These are phyloP conservation scores for Diophrys sp. DNA, from an alignment of 73 alveolate genomes.

Conservation along the genomic window DNA sequence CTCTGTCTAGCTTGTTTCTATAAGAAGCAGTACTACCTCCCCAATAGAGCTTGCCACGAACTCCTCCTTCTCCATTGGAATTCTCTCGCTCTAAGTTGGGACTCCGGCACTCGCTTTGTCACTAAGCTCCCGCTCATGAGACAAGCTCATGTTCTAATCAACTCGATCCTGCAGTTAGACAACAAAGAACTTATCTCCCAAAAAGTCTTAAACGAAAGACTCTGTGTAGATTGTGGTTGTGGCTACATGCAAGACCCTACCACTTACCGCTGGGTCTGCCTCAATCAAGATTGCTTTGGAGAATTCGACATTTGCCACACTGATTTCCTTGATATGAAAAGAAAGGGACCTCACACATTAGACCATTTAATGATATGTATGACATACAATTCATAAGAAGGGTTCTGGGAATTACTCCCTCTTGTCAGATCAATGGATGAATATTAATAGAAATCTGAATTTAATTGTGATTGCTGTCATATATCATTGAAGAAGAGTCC, in stretches of 20 bases:
- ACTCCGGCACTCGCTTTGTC: neutral
- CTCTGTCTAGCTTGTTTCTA: conserved; percentile 2
- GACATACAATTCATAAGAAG: neutral
- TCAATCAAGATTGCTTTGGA: neutral
- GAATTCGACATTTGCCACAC: neutral
- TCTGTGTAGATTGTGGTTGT: neutral
- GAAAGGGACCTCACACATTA: neutral
- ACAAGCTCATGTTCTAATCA: neutral
- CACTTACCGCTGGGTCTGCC: conserved; percentile 1
- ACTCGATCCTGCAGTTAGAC: too few relatives aligned
- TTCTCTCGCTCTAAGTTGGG: neutral
- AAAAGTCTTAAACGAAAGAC: too few relatives aligned
- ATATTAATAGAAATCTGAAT: neutral
- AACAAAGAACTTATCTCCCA: too few relatives aligned
- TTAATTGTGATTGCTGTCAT: conserved; percentile 17
- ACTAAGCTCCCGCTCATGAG: neutral
- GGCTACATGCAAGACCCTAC: neutral
- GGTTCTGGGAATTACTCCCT: neutral
- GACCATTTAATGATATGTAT: neutral
- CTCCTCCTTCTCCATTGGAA: conserved; percentile 4
- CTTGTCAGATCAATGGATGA: neutral
- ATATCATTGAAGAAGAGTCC: neutral
- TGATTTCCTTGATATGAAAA: neutral
- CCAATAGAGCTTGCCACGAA: conserved; percentile 9
- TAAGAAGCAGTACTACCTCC: conserved; percentile 7